Base-by-base conservation (phyloP, 2,329 filamentous ascomycete genomes). In the Parasarocladium wereldwijsianum region DNA sequence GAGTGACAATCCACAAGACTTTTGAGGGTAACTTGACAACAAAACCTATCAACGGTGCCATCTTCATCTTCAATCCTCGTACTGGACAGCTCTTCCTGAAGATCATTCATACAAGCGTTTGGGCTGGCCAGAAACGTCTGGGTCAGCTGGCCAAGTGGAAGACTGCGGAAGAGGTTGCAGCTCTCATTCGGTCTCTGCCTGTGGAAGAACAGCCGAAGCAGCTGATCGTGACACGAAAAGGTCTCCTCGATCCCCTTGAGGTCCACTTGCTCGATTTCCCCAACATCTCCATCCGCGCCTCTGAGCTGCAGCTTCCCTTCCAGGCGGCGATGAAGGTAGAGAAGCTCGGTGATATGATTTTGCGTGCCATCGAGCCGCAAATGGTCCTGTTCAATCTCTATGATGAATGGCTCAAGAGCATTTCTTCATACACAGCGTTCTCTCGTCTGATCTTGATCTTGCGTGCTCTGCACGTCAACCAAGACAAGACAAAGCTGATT, bases 241-340 rank as follows among this genome's bases (percentile, higher is more conserved):
- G 90, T 71, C 68, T 98, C 29, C 62, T 98, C 29, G 90, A 98
- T 68, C 90, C 90, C 37, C 73, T 98, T 7, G 90, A 98, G 53
- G 90, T 98, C 11, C 92, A 98, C 50, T 55, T 98, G 47, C 76
- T 98, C 24, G 92, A 98, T 52, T 98, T 98, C 66, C 90, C 90
- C 32, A 98, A 98, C 52, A 98, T 98, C 41, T 94, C 90, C 3
- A 98, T 98, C 43, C 81, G 90, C 42, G 90, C 90, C 8, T 98
- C 90, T 1, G 90, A 98, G 55, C 60, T 98, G 42, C 90, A 98
- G 54, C 64, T 98, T 39, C 90, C 90, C 2, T 98, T 98, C 80
- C 92, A 98, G 57, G 90, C 90, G 32, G 92, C 92, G 1, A 98
- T 98, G 87, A 98, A 98, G 66, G 86, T 98, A 3, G 90, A 98